These are phyloP conservation scores for Penicillium atrosanguineum DNA, from an alignment of 495 filamentous ascomycete species.

Conservation along the genomic window DNA sequence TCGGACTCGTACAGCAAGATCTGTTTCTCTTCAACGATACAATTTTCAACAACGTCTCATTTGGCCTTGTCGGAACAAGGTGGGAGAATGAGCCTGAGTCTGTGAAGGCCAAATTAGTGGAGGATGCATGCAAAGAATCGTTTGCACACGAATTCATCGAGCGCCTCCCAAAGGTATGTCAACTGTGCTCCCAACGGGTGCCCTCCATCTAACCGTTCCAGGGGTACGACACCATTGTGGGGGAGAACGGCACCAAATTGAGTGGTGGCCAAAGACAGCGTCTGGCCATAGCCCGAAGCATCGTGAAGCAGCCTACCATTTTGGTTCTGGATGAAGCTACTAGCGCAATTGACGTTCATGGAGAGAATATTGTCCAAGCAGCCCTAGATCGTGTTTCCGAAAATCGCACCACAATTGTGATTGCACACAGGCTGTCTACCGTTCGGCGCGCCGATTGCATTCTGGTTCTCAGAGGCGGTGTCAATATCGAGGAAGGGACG, in stretches of 20 bases:
- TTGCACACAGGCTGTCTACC: conserved; percentile 60
- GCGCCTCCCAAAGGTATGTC: conserved; percentile 26
- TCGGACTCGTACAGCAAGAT: conserved; percentile 47
- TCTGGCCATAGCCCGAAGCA: neutral
- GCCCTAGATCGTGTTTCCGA: conserved; percentile 40
- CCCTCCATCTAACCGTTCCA: conserved; percentile 29
- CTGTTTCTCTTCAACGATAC: conserved; percentile 62
- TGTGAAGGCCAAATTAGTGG: conserved; percentile 41
- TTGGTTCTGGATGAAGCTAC: conserved; percentile 25
- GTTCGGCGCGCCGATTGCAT: conserved; percentile 52
- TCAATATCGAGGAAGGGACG: conserved; percentile 51
- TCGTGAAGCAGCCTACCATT: neutral
- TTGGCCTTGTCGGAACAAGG: conserved; percentile 68
- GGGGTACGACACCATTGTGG: conserved; percentile 36
- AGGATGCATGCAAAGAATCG: conserved; percentile 63
- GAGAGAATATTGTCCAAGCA: conserved; percentile 49
- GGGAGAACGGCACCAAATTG: conserved; percentile 35
- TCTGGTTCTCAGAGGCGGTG: conserved; percentile 49
- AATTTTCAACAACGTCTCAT: conserved; percentile 73
- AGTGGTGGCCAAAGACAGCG: conserved; percentile 16
- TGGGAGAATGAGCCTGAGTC: conserved; percentile 51
- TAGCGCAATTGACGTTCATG: conserved; percentile 47
- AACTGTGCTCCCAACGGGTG: too few relatives aligned
- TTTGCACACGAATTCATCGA: conserved; percentile 47
- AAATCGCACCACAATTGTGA: conserved; percentile 41